phyloP scores from a whole-genome alignment of 129 eudicot species.

The Gnaphalium uliginosum region DNA sequence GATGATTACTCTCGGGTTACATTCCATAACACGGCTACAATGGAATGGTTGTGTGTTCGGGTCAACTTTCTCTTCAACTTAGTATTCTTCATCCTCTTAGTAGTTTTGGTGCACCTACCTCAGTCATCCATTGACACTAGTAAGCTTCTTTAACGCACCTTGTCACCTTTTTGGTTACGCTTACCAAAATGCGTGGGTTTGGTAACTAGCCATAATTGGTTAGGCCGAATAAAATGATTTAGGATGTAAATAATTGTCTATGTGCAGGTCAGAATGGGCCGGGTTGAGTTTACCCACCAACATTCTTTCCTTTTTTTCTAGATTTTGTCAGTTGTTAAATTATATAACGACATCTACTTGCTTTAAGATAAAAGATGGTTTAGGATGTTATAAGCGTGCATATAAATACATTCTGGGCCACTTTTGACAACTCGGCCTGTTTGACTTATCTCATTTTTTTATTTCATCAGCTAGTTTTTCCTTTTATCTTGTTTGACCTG shows the following conservation, averaged over 20 bases:
- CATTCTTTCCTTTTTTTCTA: not conserved
- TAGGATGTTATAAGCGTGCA: not conserved
- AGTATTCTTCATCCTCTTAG: constrained; percentile 68
- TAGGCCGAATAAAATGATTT: not conserved
- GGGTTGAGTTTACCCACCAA: no score
- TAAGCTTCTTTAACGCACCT: constrained; percentile 35
- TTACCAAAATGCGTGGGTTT: not conserved
- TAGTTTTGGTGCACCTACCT: constrained; percentile 77
- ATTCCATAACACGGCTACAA: constrained; percentile 76
- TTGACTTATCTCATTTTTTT: no score
- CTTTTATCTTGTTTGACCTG: not conserved
- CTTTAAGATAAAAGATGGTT: not conserved
- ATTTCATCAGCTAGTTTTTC: not conserved
- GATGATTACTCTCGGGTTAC: constrained; percentile 81
- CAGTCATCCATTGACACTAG: constrained; percentile 73
- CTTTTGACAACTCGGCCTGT: no score
- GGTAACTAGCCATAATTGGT: not conserved
- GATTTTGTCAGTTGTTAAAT: not conserved
- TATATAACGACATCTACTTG: not conserved
- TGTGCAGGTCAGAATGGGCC: not conserved
- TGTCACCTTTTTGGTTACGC: not conserved
- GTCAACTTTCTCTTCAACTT: constrained; percentile 75
- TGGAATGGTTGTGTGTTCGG: constrained; percentile 91
- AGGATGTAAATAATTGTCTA: not conserved
- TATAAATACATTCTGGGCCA: not conserved